phyloP scores from a whole-genome alignment of 331 rosid genomes.

The Quercus phellos region DNA sequence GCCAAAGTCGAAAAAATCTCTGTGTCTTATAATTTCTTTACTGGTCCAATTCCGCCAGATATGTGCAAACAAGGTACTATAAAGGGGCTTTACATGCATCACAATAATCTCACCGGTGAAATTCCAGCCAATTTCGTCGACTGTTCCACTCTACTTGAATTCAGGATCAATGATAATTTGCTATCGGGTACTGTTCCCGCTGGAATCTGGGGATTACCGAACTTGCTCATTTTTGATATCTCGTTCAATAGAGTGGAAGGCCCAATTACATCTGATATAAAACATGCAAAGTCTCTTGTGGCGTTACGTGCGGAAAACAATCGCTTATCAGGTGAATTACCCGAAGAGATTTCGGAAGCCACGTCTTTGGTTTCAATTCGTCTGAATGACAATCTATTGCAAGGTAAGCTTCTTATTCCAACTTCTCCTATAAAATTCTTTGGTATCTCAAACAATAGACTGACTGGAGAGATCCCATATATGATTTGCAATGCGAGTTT shows the following conservation, averaged over 20 bases:
- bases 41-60: conserved; percentile 76
- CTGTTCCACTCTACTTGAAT: conserved; percentile 41
- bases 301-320: conserved; percentile 39
- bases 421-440: no score
- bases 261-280: conserved; percentile 42
- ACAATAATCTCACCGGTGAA: conserved; percentile 73
- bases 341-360: conserved; percentile 50
- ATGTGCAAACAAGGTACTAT: conserved; percentile 69
- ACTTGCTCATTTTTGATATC: conserved; percentile 48
- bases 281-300: conserved; percentile 43
- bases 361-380: conserved; percentile 39
- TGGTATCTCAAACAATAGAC: no score
- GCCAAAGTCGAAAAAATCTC: conserved; percentile 47
- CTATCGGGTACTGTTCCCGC: conserved; percentile 67
- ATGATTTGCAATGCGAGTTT: no score
- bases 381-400: conserved; percentile 41
- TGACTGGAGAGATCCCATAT: no score
- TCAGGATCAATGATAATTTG: conserved; percentile 62
- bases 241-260: conserved; percentile 55
- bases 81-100: conserved; percentile 25
- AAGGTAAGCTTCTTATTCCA: conserved; percentile 6
- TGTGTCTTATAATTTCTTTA: conserved; percentile 59
- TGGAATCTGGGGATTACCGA: conserved; percentile 75
- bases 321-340: conserved; percentile 60
- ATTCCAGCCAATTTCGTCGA: conserved; percentile 57